These are phyloP conservation scores for Phytophthora fragariae DNA, from an alignment of 352 stramenopile species.

Conservation along the genomic window DNA sequence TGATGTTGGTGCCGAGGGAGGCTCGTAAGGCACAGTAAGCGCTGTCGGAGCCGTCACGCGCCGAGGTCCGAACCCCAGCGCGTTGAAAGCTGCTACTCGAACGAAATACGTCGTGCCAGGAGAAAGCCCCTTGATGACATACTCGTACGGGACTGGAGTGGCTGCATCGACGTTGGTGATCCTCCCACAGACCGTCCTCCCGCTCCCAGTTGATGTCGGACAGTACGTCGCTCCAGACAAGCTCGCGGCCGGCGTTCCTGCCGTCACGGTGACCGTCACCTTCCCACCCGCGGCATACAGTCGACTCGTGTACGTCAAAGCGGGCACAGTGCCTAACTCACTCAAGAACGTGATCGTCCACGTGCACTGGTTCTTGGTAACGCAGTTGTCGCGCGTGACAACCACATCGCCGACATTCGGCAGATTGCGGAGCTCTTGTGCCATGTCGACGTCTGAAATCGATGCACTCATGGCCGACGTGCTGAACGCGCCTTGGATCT, in stretches of 20 bases:
- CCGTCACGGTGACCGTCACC: slow-evolving; percentile 47
- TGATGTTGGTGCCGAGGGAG: slow-evolving; percentile 57
- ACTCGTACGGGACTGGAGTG: slow-evolving; percentile 52
- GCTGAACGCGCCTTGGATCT: slow-evolving; percentile 68
- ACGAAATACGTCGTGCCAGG: slow-evolving; percentile 72
- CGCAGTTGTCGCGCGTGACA: slow-evolving; percentile 61
- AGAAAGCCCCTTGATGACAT: slow-evolving; percentile 63
- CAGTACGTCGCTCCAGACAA: slow-evolving; percentile 62
- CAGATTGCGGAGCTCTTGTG: slow-evolving; percentile 91
- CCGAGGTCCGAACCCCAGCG: slow-evolving; percentile 67
- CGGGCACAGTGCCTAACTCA: slow-evolving; percentile 62
- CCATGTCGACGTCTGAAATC: slow-evolving; percentile 62
- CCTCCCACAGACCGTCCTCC: slow-evolving; percentile 45
- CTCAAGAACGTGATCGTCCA: slow-evolving; percentile 87
- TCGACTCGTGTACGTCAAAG: slow-evolving; percentile 58
- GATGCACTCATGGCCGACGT: slow-evolving; percentile 84
- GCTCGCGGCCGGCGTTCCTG: slow-evolving; percentile 41
- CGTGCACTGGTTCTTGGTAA: slow-evolving; percentile 64
- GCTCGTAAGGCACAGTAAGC: slow-evolving; percentile 71
- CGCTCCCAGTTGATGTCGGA: slow-evolving; percentile 41
- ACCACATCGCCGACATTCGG: slow-evolving; percentile 93
- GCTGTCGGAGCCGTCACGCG: slow-evolving; percentile 64
- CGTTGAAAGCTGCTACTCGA: slow-evolving; percentile 75
- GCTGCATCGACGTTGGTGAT: slow-evolving; percentile 23
- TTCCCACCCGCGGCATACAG: slow-evolving; percentile 52